These are phyloP conservation scores for Didymella pinodella DNA, from an alignment of 2,329 filamentous ascomycete genomes.

Conservation along the genomic window DNA sequence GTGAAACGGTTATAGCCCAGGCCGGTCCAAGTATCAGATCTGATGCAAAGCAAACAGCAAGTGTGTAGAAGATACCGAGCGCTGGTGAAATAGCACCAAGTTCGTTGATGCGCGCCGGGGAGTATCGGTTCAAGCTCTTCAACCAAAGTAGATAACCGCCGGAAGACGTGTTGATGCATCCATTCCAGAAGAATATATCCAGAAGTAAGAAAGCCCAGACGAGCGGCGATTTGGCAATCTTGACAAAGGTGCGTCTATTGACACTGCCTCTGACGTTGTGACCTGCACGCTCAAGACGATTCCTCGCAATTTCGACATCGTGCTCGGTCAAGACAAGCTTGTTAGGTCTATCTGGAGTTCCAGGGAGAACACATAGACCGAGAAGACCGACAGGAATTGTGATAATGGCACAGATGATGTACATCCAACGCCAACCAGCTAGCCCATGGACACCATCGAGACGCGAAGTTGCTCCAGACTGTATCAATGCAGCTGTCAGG, in stretches of 20 bases:
- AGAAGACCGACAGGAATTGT: conserved; percentile 63
- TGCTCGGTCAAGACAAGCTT: conserved; percentile 54
- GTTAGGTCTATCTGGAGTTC: conserved; percentile 61
- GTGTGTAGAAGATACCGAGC: not conserved
- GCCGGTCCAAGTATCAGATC: not conserved
- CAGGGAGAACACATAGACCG: conserved; percentile 62
- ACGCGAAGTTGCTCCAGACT: conserved; percentile 54
- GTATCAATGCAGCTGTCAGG: conserved; percentile 61
- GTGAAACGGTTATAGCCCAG: not conserved
- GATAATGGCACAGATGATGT: conserved; percentile 56
- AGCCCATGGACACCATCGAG: conserved; percentile 62
- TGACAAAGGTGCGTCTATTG: conserved; percentile 31
- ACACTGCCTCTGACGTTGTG: conserved; percentile 44
- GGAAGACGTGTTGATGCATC: conserved; percentile 33
- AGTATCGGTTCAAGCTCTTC: conserved; percentile 62
- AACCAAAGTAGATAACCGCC: conserved; percentile 66
- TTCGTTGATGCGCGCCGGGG: conserved; percentile 59
- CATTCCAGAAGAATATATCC: conserved; percentile 66
- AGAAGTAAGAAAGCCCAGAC: conserved; percentile 62
- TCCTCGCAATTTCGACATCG: conserved; percentile 58
- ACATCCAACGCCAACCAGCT: conserved; percentile 49
- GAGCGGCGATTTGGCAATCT: conserved; percentile 50
- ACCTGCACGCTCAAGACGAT: conserved; percentile 57
- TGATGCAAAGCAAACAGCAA: not conserved
- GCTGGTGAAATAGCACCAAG: conserved; percentile 60